Conservation (phyloP, 345 rosid species). For the Brassica cretica region DNA sequence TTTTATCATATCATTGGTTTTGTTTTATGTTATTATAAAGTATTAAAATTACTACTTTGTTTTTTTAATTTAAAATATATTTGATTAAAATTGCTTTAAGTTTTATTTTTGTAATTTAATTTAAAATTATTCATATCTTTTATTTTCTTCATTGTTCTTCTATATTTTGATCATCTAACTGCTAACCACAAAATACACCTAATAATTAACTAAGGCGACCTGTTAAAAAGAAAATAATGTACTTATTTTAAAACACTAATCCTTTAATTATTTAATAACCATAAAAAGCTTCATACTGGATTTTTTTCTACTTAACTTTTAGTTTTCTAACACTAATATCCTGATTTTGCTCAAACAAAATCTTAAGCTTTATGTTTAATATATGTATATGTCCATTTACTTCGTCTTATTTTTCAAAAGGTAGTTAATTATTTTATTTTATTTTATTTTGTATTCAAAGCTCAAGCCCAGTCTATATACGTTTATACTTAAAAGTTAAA, state of each 20-base stretch:
- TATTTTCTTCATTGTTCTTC: not conserved
- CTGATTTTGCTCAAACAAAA: conserved; percentile 10
- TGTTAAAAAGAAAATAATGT: not conserved
- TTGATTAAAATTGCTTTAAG: not conserved
- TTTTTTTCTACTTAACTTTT: not conserved
- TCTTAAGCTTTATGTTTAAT: not conserved
- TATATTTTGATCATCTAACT: not conserved
- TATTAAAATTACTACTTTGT: not conserved
- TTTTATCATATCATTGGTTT: not conserved
- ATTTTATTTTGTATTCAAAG: not conserved
- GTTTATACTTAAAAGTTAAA: not conserved
- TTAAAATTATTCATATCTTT: not conserved
- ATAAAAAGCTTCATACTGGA: not conserved
- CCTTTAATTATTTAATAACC: not conserved
- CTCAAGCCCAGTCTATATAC: not conserved
- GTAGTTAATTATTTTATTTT: not conserved
- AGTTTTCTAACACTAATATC: not conserved
- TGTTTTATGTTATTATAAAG: not conserved
- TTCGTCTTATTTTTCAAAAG: not conserved
- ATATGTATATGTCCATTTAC: conserved; percentile 1
- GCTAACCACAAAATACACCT: not conserved
- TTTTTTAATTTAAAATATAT: not conserved
- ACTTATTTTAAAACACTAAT: not conserved
- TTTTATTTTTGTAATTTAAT: not conserved
- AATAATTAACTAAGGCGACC: not conserved